These are phyloP conservation scores for Delphinella strobiligena DNA, from an alignment of 2,329 filamentous ascomycete genomes.

Conservation along the genomic window DNA sequence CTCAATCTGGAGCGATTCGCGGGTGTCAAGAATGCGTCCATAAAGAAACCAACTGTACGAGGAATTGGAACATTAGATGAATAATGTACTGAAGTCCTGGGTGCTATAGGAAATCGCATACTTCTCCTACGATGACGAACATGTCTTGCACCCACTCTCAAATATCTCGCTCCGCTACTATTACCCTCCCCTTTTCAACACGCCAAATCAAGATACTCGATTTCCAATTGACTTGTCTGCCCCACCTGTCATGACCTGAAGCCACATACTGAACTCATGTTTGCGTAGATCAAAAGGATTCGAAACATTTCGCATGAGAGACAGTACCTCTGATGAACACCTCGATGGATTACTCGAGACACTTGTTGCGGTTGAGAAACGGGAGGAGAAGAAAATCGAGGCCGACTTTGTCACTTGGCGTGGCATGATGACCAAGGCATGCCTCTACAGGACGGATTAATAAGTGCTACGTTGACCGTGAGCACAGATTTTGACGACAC, in stretches of 20 bases:
- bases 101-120: slow-evolving; percentile 57
- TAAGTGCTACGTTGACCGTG: slow-evolving; percentile 5
- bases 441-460: not conserved
- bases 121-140: slow-evolving; percentile 86
- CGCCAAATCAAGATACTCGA: slow-evolving; percentile 24
- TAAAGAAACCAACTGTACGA: slow-evolving; percentile 6
- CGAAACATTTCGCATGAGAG: slow-evolving; percentile 68
- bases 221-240: slow-evolving; percentile 53
- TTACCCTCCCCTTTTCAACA: slow-evolving; percentile 48
- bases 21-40: slow-evolving; percentile 2
- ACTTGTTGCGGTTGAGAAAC: slow-evolving; percentile 60
- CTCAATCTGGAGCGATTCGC: slow-evolving; percentile 1
- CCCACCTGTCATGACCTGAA: not conserved
- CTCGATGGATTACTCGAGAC: slow-evolving; percentile 71
- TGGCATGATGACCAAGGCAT: slow-evolving; percentile 95
- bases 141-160: slow-evolving; percentile 56
- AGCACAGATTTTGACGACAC: slow-evolving; percentile 70
- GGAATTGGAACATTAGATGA: not conserved
- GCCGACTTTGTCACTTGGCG: slow-evolving; percentile 84
- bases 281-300: slow-evolving; percentile 48
- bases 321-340: slow-evolving; percentile 77
- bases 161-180: slow-evolving; percentile 79
- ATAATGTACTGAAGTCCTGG: not conserved
- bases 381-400: slow-evolving; percentile 54
- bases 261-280: not conserved